Base-by-base conservation (phyloP, 306 rosid genomes). In the Trichosanthes truncata region DNA sequence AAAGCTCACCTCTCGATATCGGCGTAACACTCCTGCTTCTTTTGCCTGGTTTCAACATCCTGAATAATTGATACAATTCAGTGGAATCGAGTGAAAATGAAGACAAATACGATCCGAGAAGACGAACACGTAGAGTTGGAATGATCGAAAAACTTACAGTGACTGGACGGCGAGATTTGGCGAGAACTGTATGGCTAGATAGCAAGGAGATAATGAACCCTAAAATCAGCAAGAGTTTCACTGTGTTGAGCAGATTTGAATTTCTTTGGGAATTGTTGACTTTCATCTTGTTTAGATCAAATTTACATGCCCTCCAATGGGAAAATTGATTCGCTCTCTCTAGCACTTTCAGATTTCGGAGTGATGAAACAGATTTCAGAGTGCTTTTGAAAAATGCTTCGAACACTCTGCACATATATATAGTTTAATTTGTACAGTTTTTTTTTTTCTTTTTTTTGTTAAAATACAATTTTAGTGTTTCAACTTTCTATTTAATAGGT, bases 11-110 rank as follows among this genome's bases (percentile, higher is more conserved):
- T 87, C 79, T 94, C 97, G 49, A 94, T 89, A 80, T 94, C 98
- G 14, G 88, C 89, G 77, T 92, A 91, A 79, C 97, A 94, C 76
- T 94, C 93, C 85, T 86, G 83, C 85, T 89, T 94, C 90, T 81
- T 91, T 79, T 89, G 87, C 84, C 95, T 88, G 26, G 81, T 86
- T 83, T 92, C 93, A 79, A 55, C n/a, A 23, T 92, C 97, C 98
- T 94, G 89, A 21, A 56, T 33, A n/a, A 18, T 79, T 9, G 41
- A 48, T 8, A 3, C 1, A 7, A 48, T 13, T 48, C 59, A n/a
- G 21, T 31, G n/a, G 1, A 80, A 73, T 31, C 49, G 20, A 26
- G 10, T 65, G 26, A 46, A 5, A 7, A 8, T 1, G 38, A 41
- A 71, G 10, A 60, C 11, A 49, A 75, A 0, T 10, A 26, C 21